Evolutionary conservation across 176 grass and related monocot genomes (phyloP).

Genomic region (Carex cristatella): DNA sequence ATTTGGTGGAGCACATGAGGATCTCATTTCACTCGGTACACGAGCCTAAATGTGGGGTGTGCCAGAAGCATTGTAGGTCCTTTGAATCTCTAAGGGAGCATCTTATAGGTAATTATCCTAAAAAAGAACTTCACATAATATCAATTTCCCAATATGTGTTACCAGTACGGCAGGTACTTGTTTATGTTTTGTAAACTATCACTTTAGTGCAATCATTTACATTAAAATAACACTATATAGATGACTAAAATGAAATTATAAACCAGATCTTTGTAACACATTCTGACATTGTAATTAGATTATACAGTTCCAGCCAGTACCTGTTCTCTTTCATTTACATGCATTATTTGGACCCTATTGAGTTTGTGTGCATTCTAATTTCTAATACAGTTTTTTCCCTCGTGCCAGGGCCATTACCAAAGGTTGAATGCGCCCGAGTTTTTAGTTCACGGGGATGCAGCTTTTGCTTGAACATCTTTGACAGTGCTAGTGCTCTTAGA

Average conservation of each 20-base stretch:
- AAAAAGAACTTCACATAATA: not conserved
- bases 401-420: constrained; percentile 64
- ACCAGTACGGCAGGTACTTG: not conserved
- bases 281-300: not conserved
- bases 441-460: constrained; percentile 59
- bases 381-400: not conserved
- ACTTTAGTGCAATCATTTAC: not conserved
- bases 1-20: constrained; percentile 92
- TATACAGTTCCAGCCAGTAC: not conserved
- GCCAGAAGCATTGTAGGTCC: constrained; percentile 81
- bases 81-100: constrained; percentile 89
- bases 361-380: not conserved
- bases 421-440: constrained; percentile 63
- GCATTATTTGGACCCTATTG: not conserved
- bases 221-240: not conserved
- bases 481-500: constrained; percentile 45
- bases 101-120: constrained; percentile 52
- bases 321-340: not conserved
- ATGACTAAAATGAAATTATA: not conserved
- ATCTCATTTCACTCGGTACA: constrained; percentile 76
- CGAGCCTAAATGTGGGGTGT: constrained; percentile 74
- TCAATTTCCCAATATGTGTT: not conserved
- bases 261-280: not conserved
- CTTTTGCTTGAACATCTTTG: constrained; percentile 75
- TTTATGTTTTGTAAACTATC: not conserved